Evolutionary conservation across 345 rosid genomes (phyloP), one percentile per base, ranked within the genome.

Genomic region (Hevea brasiliensis): DNA sequence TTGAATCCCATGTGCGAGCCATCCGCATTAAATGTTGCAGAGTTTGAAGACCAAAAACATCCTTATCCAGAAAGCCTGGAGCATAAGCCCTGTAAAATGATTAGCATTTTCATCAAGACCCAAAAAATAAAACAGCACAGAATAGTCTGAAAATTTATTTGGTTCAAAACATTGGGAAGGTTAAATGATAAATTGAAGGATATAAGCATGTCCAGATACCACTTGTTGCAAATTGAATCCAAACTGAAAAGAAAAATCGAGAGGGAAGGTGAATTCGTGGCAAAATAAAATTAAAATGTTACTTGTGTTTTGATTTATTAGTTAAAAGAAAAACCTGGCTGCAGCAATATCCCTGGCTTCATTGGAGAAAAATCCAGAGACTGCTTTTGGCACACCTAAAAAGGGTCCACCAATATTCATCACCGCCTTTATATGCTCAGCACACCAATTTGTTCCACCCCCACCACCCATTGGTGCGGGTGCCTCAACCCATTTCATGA

Each of bases 401-500:
- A 89, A 87, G 23, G 94, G 91, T 45, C 85, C 91, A 68, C 94
- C 94, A 72, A 89, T 87, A 71, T 87, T 89, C 88, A 87, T 81
- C 41, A 87, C 83, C 42, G 93, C 89, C 84, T 86, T 87, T 55
- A 89, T 79, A 78, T 87, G 91, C 82, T 75, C 82, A 18, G 86
- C 84, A 53, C 94, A 86, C 94, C 94, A 89, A 75, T 87, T 84
- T 37, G 87, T 48, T 72, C 94, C 91, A 74, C 94, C 93, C 1
- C 90, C 93, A 58, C 94, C 89, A 62, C 94, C 94, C 82, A 86
- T 74, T 62, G 94, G 89, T 69, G 89, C 71, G 53, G 94, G 91
- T 76, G 91, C 87, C 74, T 89, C 94, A 45, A 89, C 89, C 94
- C 91, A 89, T 75, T 89, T 89, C 88, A 89, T 89, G 68, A 89